Evolutionary conservation across 768 basidiomycete genomes (phyloP), one percentile per base, ranked within the genome.

Genomic region (Boletus rubroflammeus): DNA sequence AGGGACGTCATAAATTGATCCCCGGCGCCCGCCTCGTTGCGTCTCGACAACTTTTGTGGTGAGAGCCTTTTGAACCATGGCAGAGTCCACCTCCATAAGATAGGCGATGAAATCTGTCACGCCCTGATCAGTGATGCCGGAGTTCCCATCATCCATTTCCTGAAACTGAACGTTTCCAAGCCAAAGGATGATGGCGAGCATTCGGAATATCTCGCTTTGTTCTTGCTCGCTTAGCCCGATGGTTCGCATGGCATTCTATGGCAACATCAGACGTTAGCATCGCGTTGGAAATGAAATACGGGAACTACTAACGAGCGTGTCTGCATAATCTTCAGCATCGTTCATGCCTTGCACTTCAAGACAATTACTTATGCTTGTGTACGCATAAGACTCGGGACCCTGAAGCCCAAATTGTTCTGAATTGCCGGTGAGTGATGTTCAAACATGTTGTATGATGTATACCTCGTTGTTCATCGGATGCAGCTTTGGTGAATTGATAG

Each of bases 401-500:
- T 98, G 94, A 7, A 99, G 75, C 21, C 97, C 97, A 68, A 94
- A 95, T 49, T 85, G 83, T 76, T 98, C 97, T 96, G 71, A 3
- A 60, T 49, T 51, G 19, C 62, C 28, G 41, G 41, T 60, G 35
- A 70, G 55, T 56, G 53, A 42, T 45, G 31, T 29, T 45, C 31
- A 31, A 40, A 3, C 32, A 48, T 7, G 25, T 40, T 6, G 48
- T 14, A 26, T 9, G n/a, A 47, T 25, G 19, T 80, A 53, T 63
- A 91, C 94, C 93, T 70, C 93, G 83, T 70, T 98, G 93, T 43
- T 87, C 90, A 44, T 86, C 79, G 7, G 89, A 84, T 5, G 97
- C 96, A 6, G 86, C 93, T 68, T 98, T 99, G 26, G 97, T 98
- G 71, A 98, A 97, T 68, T 99, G 97, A 71, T 98, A 99, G 78